These are phyloP conservation scores for Plasmodium cynomolgi DNA, from an alignment of 169 alveolate species.

Conservation along the genomic window DNA sequence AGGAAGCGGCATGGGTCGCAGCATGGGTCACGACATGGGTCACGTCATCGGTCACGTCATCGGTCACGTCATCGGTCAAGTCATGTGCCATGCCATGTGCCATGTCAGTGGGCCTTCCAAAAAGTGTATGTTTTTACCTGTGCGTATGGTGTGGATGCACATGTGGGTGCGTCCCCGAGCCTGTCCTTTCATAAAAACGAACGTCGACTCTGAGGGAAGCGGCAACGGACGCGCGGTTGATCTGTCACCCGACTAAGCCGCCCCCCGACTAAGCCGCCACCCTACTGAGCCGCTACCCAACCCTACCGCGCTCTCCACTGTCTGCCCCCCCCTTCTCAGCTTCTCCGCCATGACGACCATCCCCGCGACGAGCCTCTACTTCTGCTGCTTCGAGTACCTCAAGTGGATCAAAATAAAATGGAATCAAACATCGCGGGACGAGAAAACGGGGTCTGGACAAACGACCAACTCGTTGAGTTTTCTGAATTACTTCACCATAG, in stretches of 20 bases:
- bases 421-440: neutral
- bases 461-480: neutral
- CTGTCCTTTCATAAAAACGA: too few relatives aligned
- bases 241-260: neutral
- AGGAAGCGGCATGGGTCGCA: neutral
- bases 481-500: constrained; percentile 29
- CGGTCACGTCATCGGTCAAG: too few relatives aligned
- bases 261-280: too few relatives aligned
- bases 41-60: too few relatives aligned
- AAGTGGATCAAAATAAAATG: constrained; percentile 12
- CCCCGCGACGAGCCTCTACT: constrained; percentile 73
- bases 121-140: too few relatives aligned
- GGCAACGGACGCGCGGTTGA: neutral
- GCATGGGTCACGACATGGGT: neutral
- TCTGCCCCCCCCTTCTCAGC: neutral
- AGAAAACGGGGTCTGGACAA: neutral
- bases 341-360: constrained; percentile 65
- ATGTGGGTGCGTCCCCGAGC: too few relatives aligned
- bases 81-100: too few relatives aligned
- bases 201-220: neutral
- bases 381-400: constrained; percentile 60
- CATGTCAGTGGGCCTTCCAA: too few relatives aligned
- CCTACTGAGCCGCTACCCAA: neutral
- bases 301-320: neutral
- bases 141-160: too few relatives aligned